Conservation (phyloP, 2,329 filamentous ascomycete species). For the Venturia effusa region DNA sequence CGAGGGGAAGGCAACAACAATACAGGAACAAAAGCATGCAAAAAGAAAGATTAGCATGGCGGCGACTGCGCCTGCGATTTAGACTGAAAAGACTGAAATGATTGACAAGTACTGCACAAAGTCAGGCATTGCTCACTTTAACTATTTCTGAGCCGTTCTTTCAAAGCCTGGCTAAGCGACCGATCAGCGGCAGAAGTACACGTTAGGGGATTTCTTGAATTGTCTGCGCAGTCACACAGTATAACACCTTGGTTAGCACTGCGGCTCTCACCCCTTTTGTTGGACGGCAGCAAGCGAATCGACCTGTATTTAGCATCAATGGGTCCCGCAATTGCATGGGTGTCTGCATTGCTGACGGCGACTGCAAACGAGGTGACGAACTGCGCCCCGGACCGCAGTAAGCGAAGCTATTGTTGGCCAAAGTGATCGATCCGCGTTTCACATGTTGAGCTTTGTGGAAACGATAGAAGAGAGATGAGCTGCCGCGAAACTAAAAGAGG, state of each 20-base stretch:
- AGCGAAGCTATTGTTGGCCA: neutral
- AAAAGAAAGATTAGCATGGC: neutral
- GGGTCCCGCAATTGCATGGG: neutral
- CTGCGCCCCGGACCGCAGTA: neutral
- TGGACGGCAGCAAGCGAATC: neutral
- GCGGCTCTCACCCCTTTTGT: neutral
- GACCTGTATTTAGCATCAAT: neutral
- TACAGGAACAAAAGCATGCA: neutral
- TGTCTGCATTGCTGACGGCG: neutral
- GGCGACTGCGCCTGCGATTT: neutral
- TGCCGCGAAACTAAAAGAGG: neutral
- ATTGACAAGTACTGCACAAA: neutral
- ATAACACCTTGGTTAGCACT: neutral
- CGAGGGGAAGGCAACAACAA: neutral
- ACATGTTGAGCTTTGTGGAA: too few relatives aligned
- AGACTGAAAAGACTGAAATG: neutral
- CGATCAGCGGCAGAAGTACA: neutral
- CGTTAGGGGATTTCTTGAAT: neutral
- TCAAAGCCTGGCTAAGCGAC: neutral
- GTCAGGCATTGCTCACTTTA: neutral
- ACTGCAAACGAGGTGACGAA: neutral
- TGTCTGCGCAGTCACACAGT: too few relatives aligned
- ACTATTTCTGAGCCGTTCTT: neutral
- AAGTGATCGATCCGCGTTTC: too few relatives aligned
- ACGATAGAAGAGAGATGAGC: neutral